Conservation (phyloP, 768 basidiomycete genomes). For the Phylloporus sp. region DNA sequence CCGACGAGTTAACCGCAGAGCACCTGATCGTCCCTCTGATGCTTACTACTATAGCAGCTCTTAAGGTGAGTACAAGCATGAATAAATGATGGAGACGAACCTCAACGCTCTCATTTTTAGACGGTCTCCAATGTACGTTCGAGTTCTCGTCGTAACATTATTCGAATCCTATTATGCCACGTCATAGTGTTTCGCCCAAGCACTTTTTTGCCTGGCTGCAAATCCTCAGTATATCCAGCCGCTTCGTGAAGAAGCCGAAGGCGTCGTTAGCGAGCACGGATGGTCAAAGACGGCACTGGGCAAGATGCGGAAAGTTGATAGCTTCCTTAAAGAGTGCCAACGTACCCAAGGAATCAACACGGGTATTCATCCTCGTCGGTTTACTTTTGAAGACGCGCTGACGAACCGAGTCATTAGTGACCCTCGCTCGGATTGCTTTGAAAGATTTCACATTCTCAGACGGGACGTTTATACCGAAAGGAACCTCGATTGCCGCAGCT, state of each 20-base stretch:
- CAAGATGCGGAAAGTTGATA: conserved; percentile 36
- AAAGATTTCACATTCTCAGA: conserved; percentile 35
- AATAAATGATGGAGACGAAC: neutral
- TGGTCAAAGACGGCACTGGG: conserved; percentile 12
- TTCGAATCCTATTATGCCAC: neutral
- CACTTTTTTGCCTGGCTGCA: conserved; percentile 33
- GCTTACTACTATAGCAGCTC: conserved; percentile 14
- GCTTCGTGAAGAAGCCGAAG: conserved; percentile 26
- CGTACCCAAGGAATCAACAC: conserved; percentile 8
- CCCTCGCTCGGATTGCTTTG: conserved; percentile 30
- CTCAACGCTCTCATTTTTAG: conserved; percentile 1
- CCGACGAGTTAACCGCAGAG: conserved; percentile 11
- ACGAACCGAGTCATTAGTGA: conserved; percentile 12
- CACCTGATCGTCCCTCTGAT: conserved; percentile 22
- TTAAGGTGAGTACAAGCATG: conserved; percentile 16
- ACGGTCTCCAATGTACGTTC: conserved; percentile 17
- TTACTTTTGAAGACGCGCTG: conserved; percentile 13
- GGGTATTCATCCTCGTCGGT: conserved; percentile 16
- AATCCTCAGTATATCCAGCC: conserved; percentile 30
- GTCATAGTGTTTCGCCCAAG: conserved; percentile 29
- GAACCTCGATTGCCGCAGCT: conserved; percentile 22
- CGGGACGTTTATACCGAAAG: conserved; percentile 35
- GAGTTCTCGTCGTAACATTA: too few species aligned
- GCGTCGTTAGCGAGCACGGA: neutral
- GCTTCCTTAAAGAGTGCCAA: conserved; percentile 26